These are phyloP conservation scores for Saksenaea vasiformis DNA, from an alignment of 371 early-diverging fungal species.

Conservation along the genomic window DNA sequence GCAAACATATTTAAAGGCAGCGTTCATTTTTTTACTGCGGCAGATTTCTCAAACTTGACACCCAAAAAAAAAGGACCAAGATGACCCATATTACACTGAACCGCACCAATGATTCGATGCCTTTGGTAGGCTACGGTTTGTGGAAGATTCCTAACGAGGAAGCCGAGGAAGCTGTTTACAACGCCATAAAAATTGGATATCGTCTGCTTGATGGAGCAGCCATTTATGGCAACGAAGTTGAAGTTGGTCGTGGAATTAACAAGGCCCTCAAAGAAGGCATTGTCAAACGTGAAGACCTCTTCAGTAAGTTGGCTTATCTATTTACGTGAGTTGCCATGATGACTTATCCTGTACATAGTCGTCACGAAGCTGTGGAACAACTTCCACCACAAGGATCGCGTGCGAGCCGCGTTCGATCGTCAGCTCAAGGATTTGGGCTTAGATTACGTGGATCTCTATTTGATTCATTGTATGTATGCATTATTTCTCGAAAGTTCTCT, in stretches of 20 bases:
- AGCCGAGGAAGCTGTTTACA: constrained; percentile 49
- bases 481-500: neutral
- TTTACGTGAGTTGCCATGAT: neutral
- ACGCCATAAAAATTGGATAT: constrained; percentile 51
- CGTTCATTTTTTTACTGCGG: neutral
- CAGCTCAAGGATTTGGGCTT: constrained; percentile 52
- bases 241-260: constrained; percentile 65
- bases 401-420: constrained; percentile 45
- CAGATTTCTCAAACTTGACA: neutral
- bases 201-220: constrained; percentile 49
- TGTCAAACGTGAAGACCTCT: constrained; percentile 62
- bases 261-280: constrained; percentile 54
- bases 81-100: constrained; percentile 23
- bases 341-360: constrained; percentile 39
- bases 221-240: constrained; percentile 67
- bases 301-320: constrained; percentile 33
- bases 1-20: neutral
- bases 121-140: constrained; percentile 51
- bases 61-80: neutral
- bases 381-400: constrained; percentile 48
- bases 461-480: constrained; percentile 26
- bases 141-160: constrained; percentile 37
- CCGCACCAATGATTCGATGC: constrained; percentile 48
- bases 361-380: constrained; percentile 77
- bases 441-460: constrained; percentile 68